These are phyloP conservation scores for Linnemannia zychae DNA, from an alignment of 192 early-diverging fungal genomes.

Conservation along the genomic window DNA sequence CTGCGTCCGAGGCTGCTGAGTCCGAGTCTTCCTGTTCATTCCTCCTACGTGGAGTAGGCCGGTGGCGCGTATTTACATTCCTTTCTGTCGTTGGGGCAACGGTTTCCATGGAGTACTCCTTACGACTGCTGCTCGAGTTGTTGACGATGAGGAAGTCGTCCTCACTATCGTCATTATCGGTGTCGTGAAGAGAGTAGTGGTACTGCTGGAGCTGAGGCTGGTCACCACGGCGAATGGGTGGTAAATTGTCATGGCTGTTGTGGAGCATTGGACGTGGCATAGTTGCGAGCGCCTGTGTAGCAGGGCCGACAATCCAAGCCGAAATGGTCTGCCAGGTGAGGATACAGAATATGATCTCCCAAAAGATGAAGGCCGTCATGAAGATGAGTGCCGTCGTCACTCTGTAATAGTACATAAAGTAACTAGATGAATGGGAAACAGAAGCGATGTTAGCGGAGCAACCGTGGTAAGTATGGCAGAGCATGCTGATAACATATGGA, in stretches of 20 bases:
- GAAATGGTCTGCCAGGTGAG: slow-evolving; percentile 51
- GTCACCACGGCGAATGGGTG: background rate
- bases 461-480: no score
- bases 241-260: background rate
- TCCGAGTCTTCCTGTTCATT: background rate
- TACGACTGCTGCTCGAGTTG: background rate
- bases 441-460: background rate
- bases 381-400: slow-evolving; percentile 54
- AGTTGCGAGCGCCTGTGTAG: background rate
- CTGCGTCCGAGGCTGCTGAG: background rate
- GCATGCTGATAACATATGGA: no score
- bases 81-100: background rate
- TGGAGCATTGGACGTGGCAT: background rate
- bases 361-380: slow-evolving; percentile 44
- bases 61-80: background rate
- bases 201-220: background rate
- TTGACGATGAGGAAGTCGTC: background rate
- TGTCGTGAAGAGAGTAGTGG: background rate
- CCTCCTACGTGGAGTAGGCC: background rate
- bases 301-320: background rate
- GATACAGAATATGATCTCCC: slow-evolving; percentile 56
- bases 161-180: background rate
- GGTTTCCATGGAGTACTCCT: background rate
- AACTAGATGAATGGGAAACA: slow-evolving; percentile 27
- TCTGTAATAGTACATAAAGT: slow-evolving; percentile 61